Conservation (phyloP, 306 rosid species). For the Astragalus glycyphyllos region DNA sequence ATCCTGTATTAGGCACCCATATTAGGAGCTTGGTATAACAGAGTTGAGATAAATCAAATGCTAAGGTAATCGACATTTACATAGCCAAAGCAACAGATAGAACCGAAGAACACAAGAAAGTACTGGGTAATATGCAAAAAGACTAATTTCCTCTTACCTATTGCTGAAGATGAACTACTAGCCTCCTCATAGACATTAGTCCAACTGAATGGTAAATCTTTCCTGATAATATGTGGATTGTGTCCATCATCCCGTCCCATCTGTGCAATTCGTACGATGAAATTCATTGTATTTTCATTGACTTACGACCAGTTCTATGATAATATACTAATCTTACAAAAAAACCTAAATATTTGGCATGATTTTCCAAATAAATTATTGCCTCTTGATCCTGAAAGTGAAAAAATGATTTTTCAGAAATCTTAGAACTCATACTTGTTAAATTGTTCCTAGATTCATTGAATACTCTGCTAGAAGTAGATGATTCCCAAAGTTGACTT, state of each 20-base stretch:
- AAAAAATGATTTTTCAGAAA: conserved; percentile 31
- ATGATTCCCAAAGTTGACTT: conserved; percentile 6
- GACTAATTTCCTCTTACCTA: conserved; percentile 51
- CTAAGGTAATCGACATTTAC: conserved; percentile 32
- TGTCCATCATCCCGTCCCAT: conserved; percentile 95
- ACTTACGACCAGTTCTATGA: conserved; percentile 14
- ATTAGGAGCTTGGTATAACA: conserved; percentile 17
- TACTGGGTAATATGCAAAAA: conserved; percentile 23
- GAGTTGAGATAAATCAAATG: conserved; percentile 31
- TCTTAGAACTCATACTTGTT: conserved; percentile 26
- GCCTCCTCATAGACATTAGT: conserved; percentile 72
- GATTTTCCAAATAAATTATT: neutral
- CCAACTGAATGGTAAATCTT: conserved; percentile 75
- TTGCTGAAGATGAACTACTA: conserved; percentile 47
- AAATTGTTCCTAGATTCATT: conserved; percentile 31
- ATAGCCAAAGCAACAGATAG: conserved; percentile 6
- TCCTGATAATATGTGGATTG: conserved; percentile 65
- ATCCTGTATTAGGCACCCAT: conserved; percentile 3
- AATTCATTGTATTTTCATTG: conserved; percentile 26
- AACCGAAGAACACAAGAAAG: conserved; percentile 30
- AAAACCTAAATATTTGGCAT: neutral
- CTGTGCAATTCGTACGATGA: conserved; percentile 54
- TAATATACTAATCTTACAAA: conserved; percentile 8
- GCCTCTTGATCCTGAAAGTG: conserved; percentile 11
- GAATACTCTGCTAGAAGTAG: conserved; percentile 2